phyloP scores from a whole-genome alignment of 192 early-diverging fungal genomes.

The Linnemannia hyalina region DNA sequence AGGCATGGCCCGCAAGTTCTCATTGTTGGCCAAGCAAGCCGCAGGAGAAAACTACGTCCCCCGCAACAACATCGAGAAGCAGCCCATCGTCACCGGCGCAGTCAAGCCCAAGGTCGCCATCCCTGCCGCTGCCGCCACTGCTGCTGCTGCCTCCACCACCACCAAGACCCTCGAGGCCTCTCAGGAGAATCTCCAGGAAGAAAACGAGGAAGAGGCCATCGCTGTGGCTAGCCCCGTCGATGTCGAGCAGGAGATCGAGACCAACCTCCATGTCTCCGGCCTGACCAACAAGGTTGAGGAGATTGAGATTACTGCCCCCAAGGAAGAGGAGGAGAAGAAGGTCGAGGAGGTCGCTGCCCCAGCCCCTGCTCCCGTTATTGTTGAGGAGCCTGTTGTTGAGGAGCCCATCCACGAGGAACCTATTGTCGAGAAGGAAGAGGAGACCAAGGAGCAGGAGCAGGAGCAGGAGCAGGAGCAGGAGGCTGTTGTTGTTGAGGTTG shows the following conservation, averaged over 20 bases:
- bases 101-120: conserved; percentile 27
- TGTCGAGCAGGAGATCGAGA: conserved; percentile 34
- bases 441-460: conserved; percentile 13
- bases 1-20: conserved; percentile 41
- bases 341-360: background rate
- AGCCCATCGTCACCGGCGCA: conserved; percentile 4
- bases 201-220: background rate
- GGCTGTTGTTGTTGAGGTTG: conserved; percentile 4
- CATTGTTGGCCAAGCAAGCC: conserved; percentile 50
- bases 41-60: conserved; percentile 28
- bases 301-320: conserved; percentile 25
- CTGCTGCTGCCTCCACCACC: background rate
- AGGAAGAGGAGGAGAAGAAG: conserved; percentile 15
- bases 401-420: conserved; percentile 14
- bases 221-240: background rate
- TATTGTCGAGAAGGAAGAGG: conserved; percentile 9
- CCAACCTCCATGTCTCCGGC: conserved; percentile 13
- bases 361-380: background rate
- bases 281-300: conserved; percentile 30
- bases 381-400: conserved; percentile 8
- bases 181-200: conserved; percentile 23
- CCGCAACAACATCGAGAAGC: conserved; percentile 36
- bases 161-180: conserved; percentile 15
- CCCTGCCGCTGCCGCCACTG: background rate
- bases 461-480: conserved; percentile 7